phyloP scores from a whole-genome alignment of 345 rosid species.

The Hypericum androsaemum region DNA sequence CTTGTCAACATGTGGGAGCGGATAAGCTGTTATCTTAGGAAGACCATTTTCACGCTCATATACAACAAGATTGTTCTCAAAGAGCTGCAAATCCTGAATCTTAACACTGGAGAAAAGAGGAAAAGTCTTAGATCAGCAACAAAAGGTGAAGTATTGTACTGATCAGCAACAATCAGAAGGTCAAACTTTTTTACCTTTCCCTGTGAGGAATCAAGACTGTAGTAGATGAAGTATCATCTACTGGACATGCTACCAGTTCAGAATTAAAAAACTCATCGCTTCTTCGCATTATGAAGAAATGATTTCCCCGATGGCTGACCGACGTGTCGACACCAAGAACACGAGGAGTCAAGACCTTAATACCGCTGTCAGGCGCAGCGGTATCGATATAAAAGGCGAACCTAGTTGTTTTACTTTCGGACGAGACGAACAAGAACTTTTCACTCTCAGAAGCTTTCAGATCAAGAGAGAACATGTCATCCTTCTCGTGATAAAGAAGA shows the following conservation, averaged over 20 bases:
- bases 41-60: conserved; percentile 77
- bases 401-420: conserved; percentile 68
- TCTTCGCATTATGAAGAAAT: conserved; percentile 68
- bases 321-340: conserved; percentile 53
- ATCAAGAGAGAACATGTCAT: conserved; percentile 68
- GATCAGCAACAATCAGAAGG: conserved; percentile 14
- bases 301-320: conserved; percentile 74
- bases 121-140: conserved; percentile 9
- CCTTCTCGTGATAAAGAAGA: conserved; percentile 84
- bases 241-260: conserved; percentile 59
- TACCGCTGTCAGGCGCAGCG: conserved; percentile 58
- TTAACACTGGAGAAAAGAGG: conserved; percentile 42
- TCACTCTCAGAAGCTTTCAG: conserved; percentile 72
- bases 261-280: conserved; percentile 75
- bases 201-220: conserved; percentile 70
- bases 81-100: conserved; percentile 67
- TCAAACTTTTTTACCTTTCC: conserved; percentile 37
- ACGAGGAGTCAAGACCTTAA: conserved; percentile 65
- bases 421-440: conserved; percentile 52
- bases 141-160: neutral
- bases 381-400: conserved; percentile 55
- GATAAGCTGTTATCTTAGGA: conserved; percentile 45
- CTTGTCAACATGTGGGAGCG: conserved; percentile 62
- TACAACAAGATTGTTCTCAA: conserved; percentile 63
- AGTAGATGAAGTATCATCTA: conserved; percentile 48